Conservation (phyloP, 2,329 filamentous ascomycete species). For the Aspergillus ustus region DNA sequence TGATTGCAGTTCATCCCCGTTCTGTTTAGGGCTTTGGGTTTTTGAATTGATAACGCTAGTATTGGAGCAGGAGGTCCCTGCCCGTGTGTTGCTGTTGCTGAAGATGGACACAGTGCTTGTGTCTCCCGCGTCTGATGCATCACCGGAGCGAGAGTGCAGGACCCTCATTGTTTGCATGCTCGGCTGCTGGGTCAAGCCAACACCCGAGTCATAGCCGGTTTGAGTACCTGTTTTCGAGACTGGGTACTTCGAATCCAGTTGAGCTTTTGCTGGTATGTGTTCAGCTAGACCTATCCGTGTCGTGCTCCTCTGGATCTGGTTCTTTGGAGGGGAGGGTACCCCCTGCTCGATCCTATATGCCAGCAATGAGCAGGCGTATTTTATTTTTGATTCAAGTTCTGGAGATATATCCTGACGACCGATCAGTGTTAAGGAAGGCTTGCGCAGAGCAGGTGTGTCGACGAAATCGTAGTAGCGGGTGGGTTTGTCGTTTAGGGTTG, state of each 20-base stretch:
- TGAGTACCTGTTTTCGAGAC: slow-evolving; percentile 12
- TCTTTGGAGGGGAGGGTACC: slow-evolving; percentile 10
- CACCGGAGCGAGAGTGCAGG: slow-evolving; percentile 20
- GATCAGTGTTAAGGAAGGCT: slow-evolving; percentile 38
- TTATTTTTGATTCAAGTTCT: slow-evolving; percentile 40
- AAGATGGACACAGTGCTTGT: slow-evolving; percentile 2
- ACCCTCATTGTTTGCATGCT: slow-evolving; percentile 24
- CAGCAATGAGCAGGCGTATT: slow-evolving; percentile 40
- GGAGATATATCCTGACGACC: slow-evolving; percentile 39
- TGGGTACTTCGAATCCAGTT: slow-evolving; percentile 22
- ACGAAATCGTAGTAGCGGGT: slow-evolving; percentile 39
- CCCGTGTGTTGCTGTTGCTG: slow-evolving; percentile 18
- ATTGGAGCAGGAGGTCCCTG: slow-evolving; percentile 18
- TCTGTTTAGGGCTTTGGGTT: slow-evolving; percentile 4
- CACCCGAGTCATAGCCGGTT: slow-evolving; percentile 28
- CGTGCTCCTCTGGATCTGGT: background rate
- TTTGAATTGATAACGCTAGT: slow-evolving; percentile 7
- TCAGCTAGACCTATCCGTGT: background rate
- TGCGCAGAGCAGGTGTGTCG: slow-evolving; percentile 38
- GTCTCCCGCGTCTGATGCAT: slow-evolving; percentile 12
- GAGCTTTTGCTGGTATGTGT: background rate
- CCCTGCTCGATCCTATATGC: slow-evolving; percentile 36
- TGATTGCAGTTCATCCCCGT: slow-evolving; percentile 3
- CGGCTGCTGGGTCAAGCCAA: slow-evolving; percentile 26
- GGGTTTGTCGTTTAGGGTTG: slow-evolving; percentile 20